Percentiles rank a stretch among this genome's conserved stretches.
These are phyloP conservation scores for Yamadazyma diddensiae DNA, from an alignment of 1,139 yeast species.

Conservation along the genomic window DNA sequence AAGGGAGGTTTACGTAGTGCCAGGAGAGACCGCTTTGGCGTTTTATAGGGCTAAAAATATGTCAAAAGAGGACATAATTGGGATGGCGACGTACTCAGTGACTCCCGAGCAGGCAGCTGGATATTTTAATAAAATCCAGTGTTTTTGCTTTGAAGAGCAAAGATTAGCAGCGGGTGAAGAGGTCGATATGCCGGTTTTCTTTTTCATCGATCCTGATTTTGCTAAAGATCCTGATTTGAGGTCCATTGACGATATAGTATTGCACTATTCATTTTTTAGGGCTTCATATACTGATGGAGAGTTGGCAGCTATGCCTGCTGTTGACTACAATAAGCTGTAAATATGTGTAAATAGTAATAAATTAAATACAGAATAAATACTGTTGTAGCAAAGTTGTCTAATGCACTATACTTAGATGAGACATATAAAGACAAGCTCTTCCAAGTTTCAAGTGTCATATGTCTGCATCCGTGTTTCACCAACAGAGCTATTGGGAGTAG, in stretches of 20 bases:
- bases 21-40: constrained; percentile 97
- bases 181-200: constrained; percentile 98
- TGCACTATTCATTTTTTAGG: constrained; percentile 90
- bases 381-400: too few species aligned
- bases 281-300: constrained; percentile 51
- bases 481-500: too few species aligned
- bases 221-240: constrained; percentile 94
- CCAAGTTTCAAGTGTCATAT: too few species aligned
- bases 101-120: constrained; percentile 97
- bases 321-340: constrained; percentile 21
- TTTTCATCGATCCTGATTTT: constrained; percentile 96
- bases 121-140: constrained; percentile 93
- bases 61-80: constrained; percentile 86
- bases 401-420: too few species aligned
- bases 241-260: constrained; percentile 82
- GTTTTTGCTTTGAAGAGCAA: constrained; percentile 98
- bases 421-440: too few species aligned
- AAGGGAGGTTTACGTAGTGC: constrained; percentile 86
- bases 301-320: constrained; percentile 41
- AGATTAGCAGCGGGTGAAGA: constrained; percentile 93
- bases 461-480: too few species aligned
- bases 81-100: constrained; percentile 97
- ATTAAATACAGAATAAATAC: too few species aligned
- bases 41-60: constrained; percentile 89
- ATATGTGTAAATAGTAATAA: too few species aligned